phyloP scores from a whole-genome alignment of 495 filamentous ascomycete genomes.

The Daldinia grandis region DNA sequence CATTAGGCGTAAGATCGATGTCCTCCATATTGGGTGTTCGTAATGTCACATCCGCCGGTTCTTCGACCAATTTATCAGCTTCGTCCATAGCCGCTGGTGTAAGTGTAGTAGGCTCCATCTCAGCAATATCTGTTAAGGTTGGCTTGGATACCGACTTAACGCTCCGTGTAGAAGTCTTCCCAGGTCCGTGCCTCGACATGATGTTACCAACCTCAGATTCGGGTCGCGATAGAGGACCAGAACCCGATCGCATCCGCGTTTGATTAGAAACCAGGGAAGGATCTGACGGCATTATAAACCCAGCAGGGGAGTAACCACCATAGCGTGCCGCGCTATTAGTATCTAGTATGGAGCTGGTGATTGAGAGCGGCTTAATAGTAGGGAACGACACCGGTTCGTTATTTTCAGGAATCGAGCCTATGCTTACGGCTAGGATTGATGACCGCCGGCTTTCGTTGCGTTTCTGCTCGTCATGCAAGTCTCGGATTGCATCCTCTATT shows the following conservation, averaged over 20 bases:
- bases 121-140: constrained; percentile 57
- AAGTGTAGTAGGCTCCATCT: constrained; percentile 55
- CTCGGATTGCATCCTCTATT: constrained; percentile 82
- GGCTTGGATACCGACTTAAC: constrained; percentile 51
- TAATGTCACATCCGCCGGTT: constrained; percentile 45
- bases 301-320: constrained; percentile 75
- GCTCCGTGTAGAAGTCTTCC: constrained; percentile 56
- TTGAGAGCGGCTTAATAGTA: constrained; percentile 59
- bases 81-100: constrained; percentile 56
- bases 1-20: constrained; percentile 40
- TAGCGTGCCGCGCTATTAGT: constrained; percentile 70
- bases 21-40: constrained; percentile 34
- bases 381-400: constrained; percentile 47
- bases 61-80: constrained; percentile 51
- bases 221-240: constrained; percentile 40
- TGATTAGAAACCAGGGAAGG: constrained; percentile 66
- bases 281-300: constrained; percentile 71
- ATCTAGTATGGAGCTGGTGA: constrained; percentile 72
- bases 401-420: constrained; percentile 49
- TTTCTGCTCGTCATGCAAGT: constrained; percentile 80
- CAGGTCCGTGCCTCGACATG: constrained; percentile 55
- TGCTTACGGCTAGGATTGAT: constrained; percentile 57
- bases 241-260: constrained; percentile 64
- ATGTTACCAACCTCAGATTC: constrained; percentile 47
- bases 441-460: constrained; percentile 68